Base-by-base conservation (phyloP, 2,329 filamentous ascomycete species). In the Penicillium occitanis region DNA sequence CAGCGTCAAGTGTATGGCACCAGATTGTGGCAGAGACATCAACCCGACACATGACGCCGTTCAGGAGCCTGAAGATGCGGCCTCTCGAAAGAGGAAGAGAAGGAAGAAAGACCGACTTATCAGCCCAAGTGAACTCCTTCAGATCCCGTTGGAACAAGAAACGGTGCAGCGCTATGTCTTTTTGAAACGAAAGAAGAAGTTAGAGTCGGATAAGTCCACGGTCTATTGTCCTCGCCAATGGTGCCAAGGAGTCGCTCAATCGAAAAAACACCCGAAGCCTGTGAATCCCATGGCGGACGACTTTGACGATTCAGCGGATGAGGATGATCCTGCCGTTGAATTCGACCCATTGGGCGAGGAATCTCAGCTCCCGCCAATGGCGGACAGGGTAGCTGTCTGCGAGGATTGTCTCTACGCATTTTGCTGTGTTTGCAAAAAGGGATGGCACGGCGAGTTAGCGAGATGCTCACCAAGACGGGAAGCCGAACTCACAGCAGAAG, bases 361-460 rank as follows among this genome's bases (percentile, higher is more conserved):
- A 53, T 76, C 73, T 51, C 72, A 80, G 68, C 69, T 80, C 58
- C 77, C 82, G 13, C 76, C 86, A 68, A 76, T 82, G 64, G 84
- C 84, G 0, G 90, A 95, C 61, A 86, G 91, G 10, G 82, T 98
- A 0, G 86, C 89, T 33, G 88, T 98, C 55, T 99, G 95, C 77
- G 91, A 93, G 75, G 91, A 96, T 74, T 98, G 93, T 79, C 83
- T 84, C 11, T 92, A 95, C 71, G 94, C 95, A 13, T 99, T 99
- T 76, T 99, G 95, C 79, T 83, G 81, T 40, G 82, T 88, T n/a
- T 90, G 88, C 71, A 83, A 84, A 51, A 84, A 91, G 74, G 90
- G 91, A n/a, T 99, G 95, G 95, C 95, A 99, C 75, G 95, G 95
- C 68, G 91, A 95, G 70, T 90, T 93, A 69, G 84, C 85, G n/a